phyloP scores from a whole-genome alignment of 768 basidiomycete species.

The Pulveroboletus sp. region DNA sequence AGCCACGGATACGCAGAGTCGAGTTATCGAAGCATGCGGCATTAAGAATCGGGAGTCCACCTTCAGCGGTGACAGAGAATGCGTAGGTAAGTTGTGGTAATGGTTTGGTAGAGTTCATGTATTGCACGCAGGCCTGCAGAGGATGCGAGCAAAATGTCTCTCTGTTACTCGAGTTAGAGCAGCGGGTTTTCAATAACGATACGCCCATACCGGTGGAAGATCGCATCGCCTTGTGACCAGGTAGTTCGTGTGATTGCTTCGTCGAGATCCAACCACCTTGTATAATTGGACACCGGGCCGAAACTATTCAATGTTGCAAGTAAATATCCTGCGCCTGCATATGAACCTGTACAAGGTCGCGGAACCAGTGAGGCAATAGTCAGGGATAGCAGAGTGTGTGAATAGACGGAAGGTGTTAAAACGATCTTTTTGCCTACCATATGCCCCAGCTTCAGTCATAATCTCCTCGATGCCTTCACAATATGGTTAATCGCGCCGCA shows the following conservation, averaged over 20 bases:
- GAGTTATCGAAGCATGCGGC: slow-evolving; percentile 56
- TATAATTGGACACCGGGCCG: slow-evolving; percentile 41
- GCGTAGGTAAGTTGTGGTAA: slow-evolving; percentile 45
- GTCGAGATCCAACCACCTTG: slow-evolving; percentile 71
- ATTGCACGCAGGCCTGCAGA: slow-evolving; percentile 58
- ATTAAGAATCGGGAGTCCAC: slow-evolving; percentile 52
- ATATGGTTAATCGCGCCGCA: not conserved
- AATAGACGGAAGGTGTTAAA: not conserved
- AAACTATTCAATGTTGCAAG: slow-evolving; percentile 46
- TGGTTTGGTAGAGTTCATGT: slow-evolving; percentile 37
- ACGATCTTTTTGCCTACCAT: slow-evolving; percentile 41
- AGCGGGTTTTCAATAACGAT: not conserved
- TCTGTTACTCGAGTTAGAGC: slow-evolving; percentile 23
- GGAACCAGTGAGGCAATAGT: too few relatives aligned
- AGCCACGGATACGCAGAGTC: slow-evolving; percentile 55
- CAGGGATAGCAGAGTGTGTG: not conserved
- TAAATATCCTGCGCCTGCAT: slow-evolving; percentile 62
- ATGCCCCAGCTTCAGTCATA: slow-evolving; percentile 53
- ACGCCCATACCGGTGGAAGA: slow-evolving; percentile 46
- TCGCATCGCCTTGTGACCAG: slow-evolving; percentile 53
- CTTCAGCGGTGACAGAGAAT: slow-evolving; percentile 45
- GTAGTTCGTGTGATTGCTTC: slow-evolving; percentile 52
- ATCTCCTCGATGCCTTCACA: slow-evolving; percentile 52
- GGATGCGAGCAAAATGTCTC: slow-evolving; percentile 70
- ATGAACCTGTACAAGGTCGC: slow-evolving; percentile 52